Evolutionary conservation across 2,329 filamentous ascomycete species (phyloP), one percentile per base, ranked within the genome.

Genomic region (Cordyceps farinosa): DNA sequence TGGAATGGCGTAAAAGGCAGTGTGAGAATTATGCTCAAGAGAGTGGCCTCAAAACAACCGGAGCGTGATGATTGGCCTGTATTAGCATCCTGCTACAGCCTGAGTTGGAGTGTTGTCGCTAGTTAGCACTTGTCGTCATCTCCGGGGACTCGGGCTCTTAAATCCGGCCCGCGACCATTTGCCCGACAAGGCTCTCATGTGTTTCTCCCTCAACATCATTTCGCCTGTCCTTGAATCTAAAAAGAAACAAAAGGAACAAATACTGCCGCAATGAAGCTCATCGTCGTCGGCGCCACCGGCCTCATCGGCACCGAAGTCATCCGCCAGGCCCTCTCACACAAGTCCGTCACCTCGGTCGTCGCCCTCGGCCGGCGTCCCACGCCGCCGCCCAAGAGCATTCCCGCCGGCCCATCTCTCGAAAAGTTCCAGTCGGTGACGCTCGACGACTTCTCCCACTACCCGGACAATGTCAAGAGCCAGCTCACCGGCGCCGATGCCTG

Each of bases 231-330:
- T 22, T 22, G 22, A 22, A 22, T 22, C 22, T 22, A 22, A 22
- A 22, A 22, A 22, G 22, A 22, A 22, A 22, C 22, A 22, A 36
- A 54, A 54, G 17, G 11, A 36, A 30, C n/a, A 58, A 30, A 38
- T n/a, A 6, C 17, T 9, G 3, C 10, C 29, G 81, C 67, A 51
- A 81, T 81, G 78, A 81, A 80, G 65, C 68, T 81, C 47, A 73
- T 81, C 30, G 68, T 80, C 17, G 70, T 74, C 11, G 79, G 79
- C 2, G 75, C 77, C 4, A 79, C 75, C 0, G 79, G 79, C 60
- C 78, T 75, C 47, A 71, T 81, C 2, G 80, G 71, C 44, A 73
- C 67, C 42, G 79, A 81, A 60, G 64, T 82, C 32, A 66, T 82
- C 52, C 78, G 78, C 13, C 78, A 81, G 59, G 76, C 76, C 29